Percentiles rank a stretch among this genome's conserved stretches.
These are phyloP conservation scores for Eutrema heterophyllum DNA, from an alignment of 345 rosid genomes.

Conservation along the genomic window DNA sequence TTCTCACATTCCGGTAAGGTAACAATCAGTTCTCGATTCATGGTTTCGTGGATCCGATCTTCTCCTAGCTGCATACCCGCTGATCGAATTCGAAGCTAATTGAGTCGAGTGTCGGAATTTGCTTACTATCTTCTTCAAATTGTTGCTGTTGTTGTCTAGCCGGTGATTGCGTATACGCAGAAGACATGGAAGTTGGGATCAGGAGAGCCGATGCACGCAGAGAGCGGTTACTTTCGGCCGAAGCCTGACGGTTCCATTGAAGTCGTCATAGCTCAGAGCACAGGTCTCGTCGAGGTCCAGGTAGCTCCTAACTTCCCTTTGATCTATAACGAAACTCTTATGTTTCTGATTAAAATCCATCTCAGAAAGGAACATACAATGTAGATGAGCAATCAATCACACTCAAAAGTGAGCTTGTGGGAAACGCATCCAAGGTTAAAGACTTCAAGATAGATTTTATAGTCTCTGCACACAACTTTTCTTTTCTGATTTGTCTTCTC, in stretches of 20 bases:
- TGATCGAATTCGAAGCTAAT: neutral
- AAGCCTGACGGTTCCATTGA: conserved; percentile 63
- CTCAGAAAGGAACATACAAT: conserved; percentile 48
- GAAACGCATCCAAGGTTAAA: conserved; percentile 70
- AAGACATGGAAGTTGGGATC: conserved; percentile 63
- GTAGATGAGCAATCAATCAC: conserved; percentile 41
- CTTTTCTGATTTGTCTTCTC: neutral
- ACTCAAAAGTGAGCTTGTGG: conserved; percentile 64
- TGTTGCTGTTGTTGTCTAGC: conserved; percentile 26
- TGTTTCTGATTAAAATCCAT: neutral
- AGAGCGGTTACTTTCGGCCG: conserved; percentile 70
- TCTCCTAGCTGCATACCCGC: neutral
- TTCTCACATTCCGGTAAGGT: conserved; percentile 62
- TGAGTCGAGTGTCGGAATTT: neutral
- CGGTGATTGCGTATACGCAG: conserved; percentile 62
- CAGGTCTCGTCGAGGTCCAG: conserved; percentile 72
- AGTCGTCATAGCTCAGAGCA: conserved; percentile 71
- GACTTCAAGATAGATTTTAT: neutral
- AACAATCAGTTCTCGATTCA: neutral
- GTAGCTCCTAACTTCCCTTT: conserved; percentile 13
- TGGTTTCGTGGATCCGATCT: neutral
- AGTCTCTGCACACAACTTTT: neutral
- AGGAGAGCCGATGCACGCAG: conserved; percentile 78
- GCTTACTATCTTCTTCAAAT: neutral
- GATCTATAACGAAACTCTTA: neutral